Conservation (phyloP, 805 yeast genomes). For the Candida loeiensis region DNA sequence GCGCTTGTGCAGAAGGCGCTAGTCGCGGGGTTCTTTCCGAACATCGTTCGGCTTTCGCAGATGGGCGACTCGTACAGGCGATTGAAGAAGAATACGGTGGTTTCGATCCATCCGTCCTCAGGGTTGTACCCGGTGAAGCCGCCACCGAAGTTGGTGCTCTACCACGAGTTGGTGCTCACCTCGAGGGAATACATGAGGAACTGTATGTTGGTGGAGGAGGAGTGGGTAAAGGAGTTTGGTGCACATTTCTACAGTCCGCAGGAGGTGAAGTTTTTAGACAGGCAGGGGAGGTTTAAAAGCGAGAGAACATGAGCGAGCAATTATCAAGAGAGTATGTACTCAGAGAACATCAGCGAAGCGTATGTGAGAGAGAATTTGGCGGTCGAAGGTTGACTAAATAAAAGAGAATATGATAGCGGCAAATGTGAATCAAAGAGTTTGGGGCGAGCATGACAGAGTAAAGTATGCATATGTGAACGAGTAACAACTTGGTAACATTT, state of each 20-base stretch:
- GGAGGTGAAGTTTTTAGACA: slow-evolving; percentile 21
- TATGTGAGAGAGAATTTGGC: no score
- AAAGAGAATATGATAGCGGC: no score
- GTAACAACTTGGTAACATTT: neutral
- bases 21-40: slow-evolving; percentile 67
- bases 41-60: slow-evolving; percentile 55
- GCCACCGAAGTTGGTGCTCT: slow-evolving; percentile 69
- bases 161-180: slow-evolving; percentile 81
- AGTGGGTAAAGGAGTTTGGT: slow-evolving; percentile 72
- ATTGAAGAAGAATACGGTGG: slow-evolving; percentile 64
- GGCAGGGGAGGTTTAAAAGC: slow-evolving; percentile 1
- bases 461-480: no score
- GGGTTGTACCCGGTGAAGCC: slow-evolving; percentile 61
- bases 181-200: slow-evolving; percentile 86
- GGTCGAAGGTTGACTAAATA: no score
- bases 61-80: slow-evolving; percentile 70
- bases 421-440: no score
- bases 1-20: slow-evolving; percentile 49
- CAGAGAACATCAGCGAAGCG: no score
- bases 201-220: slow-evolving; percentile 67
- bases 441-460: no score
- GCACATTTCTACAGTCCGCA: slow-evolving; percentile 49
- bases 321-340: no score
- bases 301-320: neutral
- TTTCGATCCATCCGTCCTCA: slow-evolving; percentile 83